Conservation (phyloP, 2,329 filamentous ascomycete genomes). For the Bertia moriformis region DNA sequence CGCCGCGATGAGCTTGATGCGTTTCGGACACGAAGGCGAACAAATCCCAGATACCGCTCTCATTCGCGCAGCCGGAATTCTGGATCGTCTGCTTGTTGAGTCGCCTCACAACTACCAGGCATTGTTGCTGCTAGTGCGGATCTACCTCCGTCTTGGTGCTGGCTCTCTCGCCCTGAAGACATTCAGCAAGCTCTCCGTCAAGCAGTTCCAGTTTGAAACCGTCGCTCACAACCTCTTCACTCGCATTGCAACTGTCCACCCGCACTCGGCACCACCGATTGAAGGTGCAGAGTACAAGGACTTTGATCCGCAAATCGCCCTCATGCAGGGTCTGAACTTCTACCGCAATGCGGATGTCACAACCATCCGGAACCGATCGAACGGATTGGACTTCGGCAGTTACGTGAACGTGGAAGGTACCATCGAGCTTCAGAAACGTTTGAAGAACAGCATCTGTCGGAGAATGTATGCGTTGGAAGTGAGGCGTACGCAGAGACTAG, state of each 20-base stretch:
- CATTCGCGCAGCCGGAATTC: constrained; percentile 18
- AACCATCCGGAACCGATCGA: constrained; percentile 16
- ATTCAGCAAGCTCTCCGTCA: constrained; percentile 27
- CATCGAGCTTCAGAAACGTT: constrained; percentile 19
- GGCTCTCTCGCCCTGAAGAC: constrained; percentile 26
- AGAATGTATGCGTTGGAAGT: constrained; percentile 24
- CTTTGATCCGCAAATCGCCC: constrained; percentile 21
- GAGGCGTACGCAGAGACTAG: constrained; percentile 20
- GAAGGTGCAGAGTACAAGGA: constrained; percentile 21
- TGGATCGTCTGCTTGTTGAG: constrained; percentile 20
- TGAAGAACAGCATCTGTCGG: constrained; percentile 21
- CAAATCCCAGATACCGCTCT: constrained; percentile 13
- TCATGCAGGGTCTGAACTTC: constrained; percentile 22
- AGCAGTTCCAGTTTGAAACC: constrained; percentile 30
- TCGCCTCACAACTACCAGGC: constrained; percentile 29
- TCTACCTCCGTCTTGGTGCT: constrained; percentile 25
- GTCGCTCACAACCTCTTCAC: constrained; percentile 29
- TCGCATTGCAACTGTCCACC: constrained; percentile 27
- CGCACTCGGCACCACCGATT: constrained; percentile 20
- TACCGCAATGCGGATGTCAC: constrained; percentile 21
- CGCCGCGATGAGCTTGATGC: constrained; percentile 23
- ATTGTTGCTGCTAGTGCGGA: constrained; percentile 23
- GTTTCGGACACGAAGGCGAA: constrained; percentile 8
- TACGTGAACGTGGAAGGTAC: constrained; percentile 25
- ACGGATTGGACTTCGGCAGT: constrained; percentile 21